Conservation (phyloP, 1,284 basidiomycete species). For the Polyporus tsugae region DNA sequence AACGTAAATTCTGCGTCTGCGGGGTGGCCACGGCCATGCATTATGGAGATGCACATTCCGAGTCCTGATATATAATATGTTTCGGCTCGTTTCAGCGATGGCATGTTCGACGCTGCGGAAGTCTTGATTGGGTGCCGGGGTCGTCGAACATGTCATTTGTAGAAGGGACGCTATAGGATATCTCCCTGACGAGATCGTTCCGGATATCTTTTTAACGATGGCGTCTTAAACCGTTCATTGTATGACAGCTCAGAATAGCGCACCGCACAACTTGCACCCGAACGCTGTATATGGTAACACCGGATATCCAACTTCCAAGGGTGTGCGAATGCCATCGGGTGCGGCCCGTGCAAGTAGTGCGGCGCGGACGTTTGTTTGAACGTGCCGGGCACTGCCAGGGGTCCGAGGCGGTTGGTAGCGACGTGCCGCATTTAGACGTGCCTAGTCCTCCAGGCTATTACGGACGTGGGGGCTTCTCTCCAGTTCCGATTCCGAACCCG, state of each 20-base stretch:
- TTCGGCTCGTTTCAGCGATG: neutral
- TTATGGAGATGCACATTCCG: neutral
- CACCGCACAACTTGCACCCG: neutral
- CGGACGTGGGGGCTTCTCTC: neutral
- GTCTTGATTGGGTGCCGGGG: neutral
- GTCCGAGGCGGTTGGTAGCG: neutral
- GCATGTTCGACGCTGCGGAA: neutral
- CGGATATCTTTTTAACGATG: neutral
- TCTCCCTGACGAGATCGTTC: neutral
- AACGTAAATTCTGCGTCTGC: neutral
- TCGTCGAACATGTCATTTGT: neutral
- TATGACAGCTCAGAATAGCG: neutral
- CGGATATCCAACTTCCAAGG: neutral
- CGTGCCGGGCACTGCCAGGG: neutral
- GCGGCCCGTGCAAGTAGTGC: neutral
- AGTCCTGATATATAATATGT: neutral
- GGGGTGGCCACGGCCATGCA: neutral
- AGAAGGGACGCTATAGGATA: neutral
- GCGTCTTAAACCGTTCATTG: neutral
- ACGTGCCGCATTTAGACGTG: slow-evolving; percentile 13
- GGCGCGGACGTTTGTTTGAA: neutral
- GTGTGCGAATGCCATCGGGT: neutral
- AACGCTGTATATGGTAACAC: neutral
- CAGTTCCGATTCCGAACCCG: neutral
- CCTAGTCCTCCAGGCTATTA: no score